Conservation (phyloP, 768 basidiomycete genomes). For the Favolaschia claudopus region DNA sequence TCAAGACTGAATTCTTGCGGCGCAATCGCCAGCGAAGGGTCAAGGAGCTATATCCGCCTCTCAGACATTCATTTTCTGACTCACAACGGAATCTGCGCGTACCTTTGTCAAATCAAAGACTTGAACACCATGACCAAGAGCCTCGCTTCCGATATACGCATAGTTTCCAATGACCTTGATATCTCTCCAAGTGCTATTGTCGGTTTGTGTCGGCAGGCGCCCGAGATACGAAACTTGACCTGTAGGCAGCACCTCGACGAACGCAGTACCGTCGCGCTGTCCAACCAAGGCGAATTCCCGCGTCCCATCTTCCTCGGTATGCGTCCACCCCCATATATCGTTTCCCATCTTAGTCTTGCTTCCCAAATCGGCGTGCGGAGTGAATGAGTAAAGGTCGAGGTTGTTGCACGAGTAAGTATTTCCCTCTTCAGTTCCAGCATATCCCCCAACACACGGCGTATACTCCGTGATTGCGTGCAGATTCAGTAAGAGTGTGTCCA, state of each 20-base stretch:
- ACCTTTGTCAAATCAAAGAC: constrained; percentile 38
- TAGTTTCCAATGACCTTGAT: constrained; percentile 34
- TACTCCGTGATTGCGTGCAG: constrained; percentile 10
- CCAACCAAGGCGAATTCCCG: constrained; percentile 17
- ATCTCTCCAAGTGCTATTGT: constrained; percentile 32
- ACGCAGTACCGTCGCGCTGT: constrained; percentile 16
- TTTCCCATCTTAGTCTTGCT: constrained; percentile 18
- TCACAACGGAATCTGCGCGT: background rate
- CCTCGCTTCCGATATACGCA: constrained; percentile 37
- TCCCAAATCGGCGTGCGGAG: constrained; percentile 22
- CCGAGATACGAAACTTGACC: constrained; percentile 29
- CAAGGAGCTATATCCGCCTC: constrained; percentile 10
- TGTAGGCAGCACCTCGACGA: constrained; percentile 17
- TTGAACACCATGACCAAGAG: constrained; percentile 35
- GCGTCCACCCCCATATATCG: constrained; percentile 29
- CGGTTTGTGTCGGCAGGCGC: constrained; percentile 30
- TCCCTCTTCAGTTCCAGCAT: constrained; percentile 20
- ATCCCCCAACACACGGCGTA: constrained; percentile 24
- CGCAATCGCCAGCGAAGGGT: constrained; percentile 16
- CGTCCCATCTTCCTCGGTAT: background rate
- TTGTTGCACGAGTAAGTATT: constrained; percentile 23
- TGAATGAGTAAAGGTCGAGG: constrained; percentile 26
- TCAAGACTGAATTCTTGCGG: constrained; percentile 32
- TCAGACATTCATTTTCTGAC: background rate
- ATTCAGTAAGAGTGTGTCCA: background rate